Evolutionary conservation across 768 basidiomycete species (phyloP).

Genomic region (Tephrocybe sp.): DNA sequence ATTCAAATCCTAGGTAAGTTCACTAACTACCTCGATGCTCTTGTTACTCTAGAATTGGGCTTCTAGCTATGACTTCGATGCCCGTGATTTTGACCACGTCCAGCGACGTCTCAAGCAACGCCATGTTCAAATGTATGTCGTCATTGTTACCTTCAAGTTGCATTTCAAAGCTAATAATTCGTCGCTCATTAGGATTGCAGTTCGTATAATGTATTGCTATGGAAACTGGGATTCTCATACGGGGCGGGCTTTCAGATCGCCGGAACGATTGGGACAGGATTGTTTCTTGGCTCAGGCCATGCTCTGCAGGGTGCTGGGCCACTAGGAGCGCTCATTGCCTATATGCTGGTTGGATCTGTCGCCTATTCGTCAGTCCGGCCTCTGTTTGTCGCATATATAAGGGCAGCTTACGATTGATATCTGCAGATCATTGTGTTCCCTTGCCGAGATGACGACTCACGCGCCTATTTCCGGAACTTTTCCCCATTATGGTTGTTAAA

Average conservation of each 20-base stretch:
- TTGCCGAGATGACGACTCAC: constrained; percentile 80
- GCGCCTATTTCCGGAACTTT: constrained; percentile 79
- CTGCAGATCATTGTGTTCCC: constrained; percentile 53
- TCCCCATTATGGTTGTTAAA: constrained; percentile 58
- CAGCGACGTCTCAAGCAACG: constrained; percentile 74
- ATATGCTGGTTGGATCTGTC: constrained; percentile 60
- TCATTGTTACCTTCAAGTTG: neutral
- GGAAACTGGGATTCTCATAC: neutral
- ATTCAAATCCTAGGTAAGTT: no score
- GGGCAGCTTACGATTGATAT: neutral
- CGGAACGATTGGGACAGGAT: constrained; percentile 72
- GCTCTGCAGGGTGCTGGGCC: constrained; percentile 63
- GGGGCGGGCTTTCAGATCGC: constrained; percentile 44
- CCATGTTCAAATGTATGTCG: constrained; percentile 72
- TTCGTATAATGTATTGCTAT: constrained; percentile 28
- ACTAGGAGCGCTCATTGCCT: constrained; percentile 63
- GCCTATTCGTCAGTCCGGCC: constrained; percentile 51
- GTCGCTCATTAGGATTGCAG: constrained; percentile 53
- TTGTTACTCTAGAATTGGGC: neutral
- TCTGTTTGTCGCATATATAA: no score
- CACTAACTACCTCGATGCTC: no score
- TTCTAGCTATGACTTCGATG: constrained; percentile 47
- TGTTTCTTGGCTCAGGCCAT: constrained; percentile 69
- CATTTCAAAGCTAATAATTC: neutral
- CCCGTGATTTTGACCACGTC: constrained; percentile 62